Percentiles rank a stretch among this genome's conserved stretches.
These are phyloP conservation scores for Saccharomycopsis sp. DNA, from an alignment of 805 yeast genomes.

Conservation along the genomic window DNA sequence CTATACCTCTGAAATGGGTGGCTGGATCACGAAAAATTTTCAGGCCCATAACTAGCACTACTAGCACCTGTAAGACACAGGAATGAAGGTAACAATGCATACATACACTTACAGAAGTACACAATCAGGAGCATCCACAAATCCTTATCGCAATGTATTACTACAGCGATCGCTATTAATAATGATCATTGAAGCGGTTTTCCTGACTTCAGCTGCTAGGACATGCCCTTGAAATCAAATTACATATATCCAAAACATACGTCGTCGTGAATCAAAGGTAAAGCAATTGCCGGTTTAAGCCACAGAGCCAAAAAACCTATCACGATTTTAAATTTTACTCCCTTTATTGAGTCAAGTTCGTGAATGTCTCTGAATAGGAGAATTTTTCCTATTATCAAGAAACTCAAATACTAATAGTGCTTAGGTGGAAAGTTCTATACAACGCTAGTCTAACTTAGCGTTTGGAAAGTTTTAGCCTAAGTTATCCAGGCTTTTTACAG, in stretches of 20 bases:
- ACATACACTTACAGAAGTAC: too few relatives aligned
- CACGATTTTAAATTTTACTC: not conserved
- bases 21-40: not conserved
- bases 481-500: not conserved
- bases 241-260: too few relatives aligned
- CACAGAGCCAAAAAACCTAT: not conserved
- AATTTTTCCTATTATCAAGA: too few relatives aligned
- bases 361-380: not conserved
- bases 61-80: not conserved
- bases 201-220: too few relatives aligned
- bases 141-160: too few relatives aligned
- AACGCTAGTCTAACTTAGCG: too few relatives aligned
- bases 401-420: too few relatives aligned
- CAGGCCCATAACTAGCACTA: not conserved
- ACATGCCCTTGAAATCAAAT: too few relatives aligned
- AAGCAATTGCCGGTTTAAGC: not conserved
- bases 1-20: not conserved
- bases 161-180: too few relatives aligned
- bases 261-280: too few relatives aligned
- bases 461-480: not conserved
- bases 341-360: not conserved
- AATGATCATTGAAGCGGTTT: too few relatives aligned
- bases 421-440: not conserved
- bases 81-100: not conserved
- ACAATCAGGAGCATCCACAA: too few relatives aligned